Evolutionary conservation across 768 basidiomycete genomes (phyloP).

Genomic region (Leccinellum rugosiceps): DNA sequence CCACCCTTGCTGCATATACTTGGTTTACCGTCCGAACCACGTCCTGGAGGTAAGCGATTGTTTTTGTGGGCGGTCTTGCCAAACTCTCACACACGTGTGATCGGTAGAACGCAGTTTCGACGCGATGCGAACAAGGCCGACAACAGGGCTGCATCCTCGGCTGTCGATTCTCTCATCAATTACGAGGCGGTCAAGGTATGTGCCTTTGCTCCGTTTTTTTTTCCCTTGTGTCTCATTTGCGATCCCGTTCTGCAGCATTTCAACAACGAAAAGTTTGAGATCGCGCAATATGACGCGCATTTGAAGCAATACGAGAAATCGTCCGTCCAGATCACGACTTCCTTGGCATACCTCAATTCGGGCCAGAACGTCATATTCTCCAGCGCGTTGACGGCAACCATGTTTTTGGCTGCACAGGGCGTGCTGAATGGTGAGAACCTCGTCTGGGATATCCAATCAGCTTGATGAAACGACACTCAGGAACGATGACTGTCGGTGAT

Average conservation of each 20-base stretch:
- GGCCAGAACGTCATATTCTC: conserved; percentile 98
- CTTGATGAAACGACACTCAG: conserved; percentile 37
- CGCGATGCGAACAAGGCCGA: conserved; percentile 95
- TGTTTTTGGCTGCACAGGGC: conserved; percentile 96
- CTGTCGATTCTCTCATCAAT: conserved; percentile 95
- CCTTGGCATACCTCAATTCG: conserved; percentile 88
- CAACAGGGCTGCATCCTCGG: conserved; percentile 90
- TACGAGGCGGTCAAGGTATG: conserved; percentile 96
- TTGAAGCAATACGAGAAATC: conserved; percentile 85
- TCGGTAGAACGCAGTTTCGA: conserved; percentile 80
- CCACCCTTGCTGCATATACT: conserved; percentile 85
- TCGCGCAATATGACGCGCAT: conserved; percentile 88
- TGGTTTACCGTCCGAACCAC: conserved; percentile 98
- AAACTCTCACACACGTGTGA: background rate
- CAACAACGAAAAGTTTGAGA: conserved; percentile 93
- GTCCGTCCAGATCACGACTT: conserved; percentile 92
- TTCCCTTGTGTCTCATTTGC: background rate
- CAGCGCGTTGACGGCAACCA: conserved; percentile 85
- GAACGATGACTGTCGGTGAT: conserved; percentile 97
- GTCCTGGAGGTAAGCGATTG: conserved; percentile 74
- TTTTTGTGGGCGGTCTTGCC: background rate
- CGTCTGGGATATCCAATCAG: background rate
- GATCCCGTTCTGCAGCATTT: conserved; percentile 61
- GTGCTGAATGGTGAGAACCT: conserved; percentile 70
- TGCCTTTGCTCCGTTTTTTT: background rate